phyloP scores from a whole-genome alignment of 441 rosid species.

The Lagerstroemia fauriei region DNA sequence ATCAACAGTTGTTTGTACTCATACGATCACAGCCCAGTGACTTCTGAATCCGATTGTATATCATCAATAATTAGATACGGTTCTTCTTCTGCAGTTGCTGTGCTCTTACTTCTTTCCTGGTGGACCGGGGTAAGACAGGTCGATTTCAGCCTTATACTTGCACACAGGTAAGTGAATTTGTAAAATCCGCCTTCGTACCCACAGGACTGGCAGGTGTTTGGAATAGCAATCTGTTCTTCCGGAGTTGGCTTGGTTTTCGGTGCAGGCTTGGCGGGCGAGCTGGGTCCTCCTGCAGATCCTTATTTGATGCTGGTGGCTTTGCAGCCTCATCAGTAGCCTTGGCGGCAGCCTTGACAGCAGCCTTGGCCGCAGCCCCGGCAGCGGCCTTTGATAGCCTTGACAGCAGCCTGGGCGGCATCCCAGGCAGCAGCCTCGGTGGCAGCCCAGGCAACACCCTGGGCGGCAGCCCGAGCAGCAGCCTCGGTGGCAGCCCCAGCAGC shows the following conservation, averaged over 20 bases:
- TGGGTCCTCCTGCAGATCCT: neutral
- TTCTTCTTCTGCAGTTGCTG: neutral
- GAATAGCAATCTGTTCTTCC: neutral
- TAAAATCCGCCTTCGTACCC: neutral
- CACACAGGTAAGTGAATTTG: constrained; percentile 5
- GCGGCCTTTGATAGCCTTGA: too few relatives aligned
- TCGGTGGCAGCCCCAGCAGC: too few relatives aligned
- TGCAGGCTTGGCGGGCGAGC: neutral
- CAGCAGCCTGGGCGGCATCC: too few relatives aligned
- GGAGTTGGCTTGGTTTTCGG: neutral
- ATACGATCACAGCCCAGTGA: neutral
- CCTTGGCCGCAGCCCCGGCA: too few relatives aligned
- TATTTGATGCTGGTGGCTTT: too few relatives aligned
- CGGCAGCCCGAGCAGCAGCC: too few relatives aligned
- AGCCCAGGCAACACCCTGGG: too few relatives aligned
- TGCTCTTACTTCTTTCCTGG: neutral
- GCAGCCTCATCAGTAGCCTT: too few relatives aligned
- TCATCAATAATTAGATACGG: neutral
- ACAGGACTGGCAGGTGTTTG: constrained; percentile 10
- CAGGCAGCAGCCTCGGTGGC: too few relatives aligned
- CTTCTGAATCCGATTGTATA: neutral
- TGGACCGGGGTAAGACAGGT: neutral
- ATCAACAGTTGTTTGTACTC: too few relatives aligned
- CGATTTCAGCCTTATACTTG: neutral
- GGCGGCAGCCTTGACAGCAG: too few relatives aligned